These are phyloP conservation scores for Berberis vulgaris DNA, from an alignment of 164 flowering plant genomes.

Conservation along the genomic window DNA sequence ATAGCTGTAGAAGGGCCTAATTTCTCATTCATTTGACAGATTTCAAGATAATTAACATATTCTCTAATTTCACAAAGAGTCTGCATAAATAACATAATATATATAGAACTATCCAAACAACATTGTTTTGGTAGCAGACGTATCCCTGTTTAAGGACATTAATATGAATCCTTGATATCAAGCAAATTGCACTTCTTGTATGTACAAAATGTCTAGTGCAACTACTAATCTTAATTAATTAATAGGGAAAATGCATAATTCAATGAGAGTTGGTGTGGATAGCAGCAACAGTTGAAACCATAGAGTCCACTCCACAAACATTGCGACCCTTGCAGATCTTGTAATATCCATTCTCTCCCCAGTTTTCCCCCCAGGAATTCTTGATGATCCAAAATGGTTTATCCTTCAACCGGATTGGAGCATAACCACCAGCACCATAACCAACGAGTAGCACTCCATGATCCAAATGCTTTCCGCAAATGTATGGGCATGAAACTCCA, in stretches of 20 bases:
- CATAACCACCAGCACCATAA: conserved; percentile 64
- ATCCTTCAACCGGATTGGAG: conserved; percentile 66
- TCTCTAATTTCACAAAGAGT: too few relatives aligned
- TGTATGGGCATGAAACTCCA: conserved; percentile 89
- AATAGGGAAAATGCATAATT: not conserved
- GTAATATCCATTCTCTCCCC: conserved; percentile 95
- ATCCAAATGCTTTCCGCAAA: conserved; percentile 61
- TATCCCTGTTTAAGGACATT: too few relatives aligned
- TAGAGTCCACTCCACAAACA: conserved; percentile 82
- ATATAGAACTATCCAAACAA: too few relatives aligned
- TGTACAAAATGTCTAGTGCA: not conserved
- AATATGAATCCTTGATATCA: too few relatives aligned
- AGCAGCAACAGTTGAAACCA: conserved; percentile 87
- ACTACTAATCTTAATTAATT: not conserved
- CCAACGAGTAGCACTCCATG: conserved; percentile 92
- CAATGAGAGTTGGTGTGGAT: conserved; percentile 12
- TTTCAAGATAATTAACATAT: too few relatives aligned
- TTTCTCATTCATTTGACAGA: too few relatives aligned
- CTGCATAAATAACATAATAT: too few relatives aligned
- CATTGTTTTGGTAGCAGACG: too few relatives aligned
- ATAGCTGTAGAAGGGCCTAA: too few relatives aligned
- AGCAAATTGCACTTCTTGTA: not conserved
- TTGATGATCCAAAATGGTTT: conserved; percentile 93
- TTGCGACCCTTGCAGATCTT: conserved; percentile 88
- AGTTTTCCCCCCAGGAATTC: conserved; percentile 91